These are phyloP conservation scores for Penicillium nordicum DNA, from an alignment of 2,329 filamentous ascomycete genomes.

Conservation along the genomic window DNA sequence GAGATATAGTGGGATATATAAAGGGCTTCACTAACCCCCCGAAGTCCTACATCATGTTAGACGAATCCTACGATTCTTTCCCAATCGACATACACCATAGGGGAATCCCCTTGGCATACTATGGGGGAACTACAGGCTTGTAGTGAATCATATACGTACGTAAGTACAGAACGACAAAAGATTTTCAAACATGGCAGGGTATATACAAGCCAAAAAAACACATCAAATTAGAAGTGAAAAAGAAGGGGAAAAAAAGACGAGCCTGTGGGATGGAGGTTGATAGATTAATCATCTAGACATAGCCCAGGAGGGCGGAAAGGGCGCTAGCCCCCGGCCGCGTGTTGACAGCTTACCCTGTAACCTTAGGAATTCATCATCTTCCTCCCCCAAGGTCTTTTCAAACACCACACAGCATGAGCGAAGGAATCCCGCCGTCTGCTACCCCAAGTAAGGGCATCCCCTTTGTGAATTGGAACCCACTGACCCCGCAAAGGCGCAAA, in stretches of 20 bases:
- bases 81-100: background rate
- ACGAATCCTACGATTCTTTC: background rate
- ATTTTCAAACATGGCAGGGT: background rate
- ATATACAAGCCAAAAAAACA: background rate
- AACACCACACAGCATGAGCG: conserved; percentile 21
- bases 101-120: background rate
- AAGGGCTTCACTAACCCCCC: background rate
- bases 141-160: background rate
- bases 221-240: background rate
- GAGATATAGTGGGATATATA: background rate
- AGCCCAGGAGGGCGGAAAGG: conserved; percentile 1
- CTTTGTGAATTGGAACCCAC: conserved; percentile 5
- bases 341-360: conserved; percentile 33
- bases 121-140: background rate
- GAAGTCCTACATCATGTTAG: background rate
- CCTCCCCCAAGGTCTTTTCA: background rate
- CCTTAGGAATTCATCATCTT: conserved; percentile 7
- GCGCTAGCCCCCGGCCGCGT: conserved; percentile 30
- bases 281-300: conserved; percentile 12
- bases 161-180: background rate
- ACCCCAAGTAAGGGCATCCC: conserved; percentile 22
- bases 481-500: conserved; percentile 41
- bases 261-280: background rate
- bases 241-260: background rate
- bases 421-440: conserved; percentile 18